Evolutionary conservation across 768 basidiomycete genomes (phyloP), one percentile per base, ranked within the genome.

Genomic region (Leccinum boreale): DNA sequence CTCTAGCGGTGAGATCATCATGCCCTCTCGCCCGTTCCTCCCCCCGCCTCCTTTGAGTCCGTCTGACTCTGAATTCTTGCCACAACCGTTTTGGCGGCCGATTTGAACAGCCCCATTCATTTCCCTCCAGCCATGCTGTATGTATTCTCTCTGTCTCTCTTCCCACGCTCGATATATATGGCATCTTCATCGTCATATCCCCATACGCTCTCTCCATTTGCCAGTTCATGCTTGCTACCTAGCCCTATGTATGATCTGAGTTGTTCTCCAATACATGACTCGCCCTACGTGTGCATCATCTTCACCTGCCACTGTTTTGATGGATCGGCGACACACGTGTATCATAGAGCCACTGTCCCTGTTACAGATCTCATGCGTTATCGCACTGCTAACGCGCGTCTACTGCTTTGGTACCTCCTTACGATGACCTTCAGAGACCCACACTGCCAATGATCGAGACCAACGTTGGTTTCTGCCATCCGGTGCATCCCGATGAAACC

Each of bases 371-470:
- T 42, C 35, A 45, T 21, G 29, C 49, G 55, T 31, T 58, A 44
- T 46, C 55, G 35, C 33, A 44, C 45, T 47, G 24, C 52, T 36
- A 8, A 47, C 46, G 47, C 48, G 24, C 26, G 17, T 36, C 53
- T 57, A 35, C 53, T 39, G 21, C 55, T 57, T 36, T 19, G 42
- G 35, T 56, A 36, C 47, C 53, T 48, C 55, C 35, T 55, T 50
- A 19, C 39, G 39, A 17, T 36, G 33, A 2, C 29, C 21, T 53
- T 36, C 42, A 45, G 33, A 50, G 46, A 46, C 35, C 35, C 46
- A 35, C 60, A 61, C 59, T n/a, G 62, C 65, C 65, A 53, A 36
- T 57, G 61, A 62, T 67, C 55, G 56, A 55, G 56, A 50, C 62
- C 42, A 52, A 19, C 50, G 21, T 63, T 51, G 50, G 62, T 42